Base-by-base conservation (phyloP, 768 basidiomycete genomes). In the Lyophyllum decastes region DNA sequence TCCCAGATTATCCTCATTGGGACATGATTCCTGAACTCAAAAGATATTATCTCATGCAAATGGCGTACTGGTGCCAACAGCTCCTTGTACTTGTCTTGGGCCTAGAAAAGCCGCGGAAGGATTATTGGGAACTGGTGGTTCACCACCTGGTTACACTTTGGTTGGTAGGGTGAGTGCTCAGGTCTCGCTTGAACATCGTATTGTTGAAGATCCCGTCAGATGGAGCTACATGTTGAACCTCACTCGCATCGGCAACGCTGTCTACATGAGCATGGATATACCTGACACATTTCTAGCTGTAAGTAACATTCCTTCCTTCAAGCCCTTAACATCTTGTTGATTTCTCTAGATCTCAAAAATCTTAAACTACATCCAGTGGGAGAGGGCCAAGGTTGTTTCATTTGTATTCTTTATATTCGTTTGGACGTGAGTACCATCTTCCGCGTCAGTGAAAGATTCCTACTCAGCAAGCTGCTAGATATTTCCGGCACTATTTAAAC, bases 211-310 rank as follows among this genome's bases (percentile, higher is more conserved):
- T 45, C 61, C 54, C 14, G 22, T 25, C 67, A 94, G 92, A 35
- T 93, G 93, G 92, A 94, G 92, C 63, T 92, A 94, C 66, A 63
- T 87, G 30, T 59, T 87, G 62, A 95, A 93, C 72, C 43, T 94
- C 52, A 98, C 95, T 0, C 72, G 83, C 51, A 95, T 98, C 43
- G 97, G 97, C 10, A 90, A 92, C 61, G 89, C 94, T 5, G 84
- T 99, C 26, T 98, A 89, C 66, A 81, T 95, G 75, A 97, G 94
- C 70, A 98, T 98, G 97, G 97, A 99, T 75, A 80, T 95, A 19
- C 94, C 95, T 0, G 97, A 99, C 68, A 74, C 85, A 33, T 92
- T 90, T 72, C 79, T 99, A 12, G 94, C 92, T 12, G 89, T 94
- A 61, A 62, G 89, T 44, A 11, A 30, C 47, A 33, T 45, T n/a